These are phyloP conservation scores for Dothiorella sarmentorum DNA, from an alignment of 2,329 filamentous ascomycete genomes.

Conservation along the genomic window DNA sequence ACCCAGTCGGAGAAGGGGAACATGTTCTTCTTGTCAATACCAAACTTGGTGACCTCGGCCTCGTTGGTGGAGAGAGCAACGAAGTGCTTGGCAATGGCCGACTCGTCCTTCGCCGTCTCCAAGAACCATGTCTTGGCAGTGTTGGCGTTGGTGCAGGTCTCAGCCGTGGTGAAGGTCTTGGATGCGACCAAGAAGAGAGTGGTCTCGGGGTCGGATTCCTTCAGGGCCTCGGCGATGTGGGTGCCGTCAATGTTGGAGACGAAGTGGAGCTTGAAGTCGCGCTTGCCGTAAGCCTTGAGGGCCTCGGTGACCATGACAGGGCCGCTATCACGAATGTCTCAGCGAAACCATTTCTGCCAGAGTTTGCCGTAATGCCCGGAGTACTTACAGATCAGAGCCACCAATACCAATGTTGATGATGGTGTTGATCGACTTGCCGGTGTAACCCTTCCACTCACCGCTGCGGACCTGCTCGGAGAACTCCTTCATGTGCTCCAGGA, in stretches of 20 bases:
- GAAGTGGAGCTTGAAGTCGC: conserved; percentile 87
- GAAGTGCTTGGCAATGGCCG: conserved; percentile 92
- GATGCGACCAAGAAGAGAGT: conserved; percentile 98
- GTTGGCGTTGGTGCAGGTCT: conserved; percentile 96
- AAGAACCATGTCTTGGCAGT: conserved; percentile 97
- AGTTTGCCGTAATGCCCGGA: no score
- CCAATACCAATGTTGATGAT: conserved; percentile 98
- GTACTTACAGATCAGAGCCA: conserved; percentile 91
- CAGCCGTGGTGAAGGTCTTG: conserved; percentile 98
- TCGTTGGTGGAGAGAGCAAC: conserved; percentile 97
- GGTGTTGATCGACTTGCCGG: conserved; percentile 93
- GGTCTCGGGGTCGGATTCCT: conserved; percentile 86
- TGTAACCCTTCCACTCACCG: conserved; percentile 95
- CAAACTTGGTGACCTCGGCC: conserved; percentile 93
- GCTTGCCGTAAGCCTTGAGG: conserved; percentile 87
- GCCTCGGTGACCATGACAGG: conserved; percentile 99
- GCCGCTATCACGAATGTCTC: conserved; percentile 54
- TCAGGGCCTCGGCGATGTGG: conserved; percentile 91
- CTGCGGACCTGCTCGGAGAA: conserved; percentile 93
- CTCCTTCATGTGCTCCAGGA: conserved; percentile 96
- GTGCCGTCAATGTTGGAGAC: conserved; percentile 99
- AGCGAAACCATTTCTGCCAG: background rate
- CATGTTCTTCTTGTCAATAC: conserved; percentile 99
- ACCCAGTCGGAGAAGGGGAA: conserved; percentile 99
- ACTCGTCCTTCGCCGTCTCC: conserved; percentile 70